phyloP scores from a whole-genome alignment of 2,329 filamentous ascomycete species.

The Aspergillus transmontanensis region DNA sequence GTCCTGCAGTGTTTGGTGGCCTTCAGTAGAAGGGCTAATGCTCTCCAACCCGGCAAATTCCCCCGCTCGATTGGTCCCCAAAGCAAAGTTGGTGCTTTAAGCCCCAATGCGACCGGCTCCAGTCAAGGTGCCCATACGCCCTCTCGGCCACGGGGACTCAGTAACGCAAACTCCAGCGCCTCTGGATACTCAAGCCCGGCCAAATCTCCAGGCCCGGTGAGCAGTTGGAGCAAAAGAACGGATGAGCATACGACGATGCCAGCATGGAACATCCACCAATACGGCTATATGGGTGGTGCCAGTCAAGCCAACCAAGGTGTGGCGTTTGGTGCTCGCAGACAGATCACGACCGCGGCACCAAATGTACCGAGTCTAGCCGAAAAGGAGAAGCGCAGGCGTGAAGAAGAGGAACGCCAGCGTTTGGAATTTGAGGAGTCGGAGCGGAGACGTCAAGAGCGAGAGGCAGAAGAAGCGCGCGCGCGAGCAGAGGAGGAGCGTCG shows the following conservation, averaged over 20 bases:
- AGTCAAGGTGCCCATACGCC: constrained; percentile 50
- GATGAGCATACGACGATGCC: constrained; percentile 81
- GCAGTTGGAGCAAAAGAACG: constrained; percentile 85
- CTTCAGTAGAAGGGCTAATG: constrained; percentile 84
- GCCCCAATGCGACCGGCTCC: constrained; percentile 68
- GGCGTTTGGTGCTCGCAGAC: constrained; percentile 84
- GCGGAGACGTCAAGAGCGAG: constrained; percentile 50
- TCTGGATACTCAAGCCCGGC: constrained; percentile 63
- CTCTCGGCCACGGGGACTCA: constrained; percentile 48
- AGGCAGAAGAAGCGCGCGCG: constrained; percentile 53
- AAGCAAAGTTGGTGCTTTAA: constrained; percentile 60
- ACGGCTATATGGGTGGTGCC: constrained; percentile 96
- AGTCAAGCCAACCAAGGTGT: constrained; percentile 95
- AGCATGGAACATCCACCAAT: constrained; percentile 98
- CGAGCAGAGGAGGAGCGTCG: constrained; percentile 48
- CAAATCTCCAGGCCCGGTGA: constrained; percentile 64
- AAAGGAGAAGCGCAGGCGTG: constrained; percentile 71
- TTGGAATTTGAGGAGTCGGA: constrained; percentile 57
- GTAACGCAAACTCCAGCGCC: constrained; percentile 49
- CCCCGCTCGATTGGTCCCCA: constrained; percentile 76
- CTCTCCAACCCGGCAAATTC: constrained; percentile 72
- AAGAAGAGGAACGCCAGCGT: constrained; percentile 58
- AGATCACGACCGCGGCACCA: constrained; percentile 85
- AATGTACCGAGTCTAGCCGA: constrained; percentile 79
- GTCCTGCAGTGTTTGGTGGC: constrained; percentile 89